phyloP scores from a whole-genome alignment of 306 rosid species.

The Urtica urens region DNA sequence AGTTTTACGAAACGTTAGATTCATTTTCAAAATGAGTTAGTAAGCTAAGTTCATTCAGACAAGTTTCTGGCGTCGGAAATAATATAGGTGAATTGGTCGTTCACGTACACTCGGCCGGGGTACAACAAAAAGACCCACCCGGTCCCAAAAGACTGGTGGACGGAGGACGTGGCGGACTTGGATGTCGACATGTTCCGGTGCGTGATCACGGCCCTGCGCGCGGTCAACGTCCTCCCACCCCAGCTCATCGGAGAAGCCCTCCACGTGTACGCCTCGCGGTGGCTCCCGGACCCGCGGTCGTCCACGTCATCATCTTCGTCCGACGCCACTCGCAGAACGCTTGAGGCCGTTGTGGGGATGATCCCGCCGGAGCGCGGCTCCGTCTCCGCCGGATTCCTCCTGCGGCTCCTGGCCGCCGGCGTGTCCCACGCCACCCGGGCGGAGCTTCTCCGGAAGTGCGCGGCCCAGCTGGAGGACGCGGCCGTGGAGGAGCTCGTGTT shows the following conservation, averaged over 20 bases:
- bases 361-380: slow-evolving; percentile 79
- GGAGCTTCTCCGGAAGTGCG: slow-evolving; percentile 60
- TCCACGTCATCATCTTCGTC: slow-evolving; percentile 22
- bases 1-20: too few relatives aligned
- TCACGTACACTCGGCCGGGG: slow-evolving; percentile 94
- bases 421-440: slow-evolving; percentile 55
- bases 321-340: slow-evolving; percentile 46
- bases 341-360: slow-evolving; percentile 66
- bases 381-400: slow-evolving; percentile 66
- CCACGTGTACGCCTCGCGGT: slow-evolving; percentile 74
- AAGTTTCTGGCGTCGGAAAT: too few relatives aligned
- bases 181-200: slow-evolving; percentile 74
- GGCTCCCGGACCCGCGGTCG: slow-evolving; percentile 63
- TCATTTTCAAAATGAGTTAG: too few relatives aligned
- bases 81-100: slow-evolving; percentile 91
- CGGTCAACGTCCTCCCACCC: slow-evolving; percentile 59
- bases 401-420: slow-evolving; percentile 56
- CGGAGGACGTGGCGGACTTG: slow-evolving; percentile 83
- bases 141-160: slow-evolving; percentile 99
- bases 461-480: slow-evolving; percentile 77
- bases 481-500: slow-evolving; percentile 55
- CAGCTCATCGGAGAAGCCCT: slow-evolving; percentile 91
- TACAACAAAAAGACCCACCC: slow-evolving; percentile 52
- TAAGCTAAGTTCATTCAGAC: too few relatives aligned
- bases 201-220: slow-evolving; percentile 54